Percentiles rank a stretch among this genome's conserved stretches.
Evolutionary conservation across 805 yeast genomes (phyloP).

Genomic region (Lachancea nothofagi): DNA sequence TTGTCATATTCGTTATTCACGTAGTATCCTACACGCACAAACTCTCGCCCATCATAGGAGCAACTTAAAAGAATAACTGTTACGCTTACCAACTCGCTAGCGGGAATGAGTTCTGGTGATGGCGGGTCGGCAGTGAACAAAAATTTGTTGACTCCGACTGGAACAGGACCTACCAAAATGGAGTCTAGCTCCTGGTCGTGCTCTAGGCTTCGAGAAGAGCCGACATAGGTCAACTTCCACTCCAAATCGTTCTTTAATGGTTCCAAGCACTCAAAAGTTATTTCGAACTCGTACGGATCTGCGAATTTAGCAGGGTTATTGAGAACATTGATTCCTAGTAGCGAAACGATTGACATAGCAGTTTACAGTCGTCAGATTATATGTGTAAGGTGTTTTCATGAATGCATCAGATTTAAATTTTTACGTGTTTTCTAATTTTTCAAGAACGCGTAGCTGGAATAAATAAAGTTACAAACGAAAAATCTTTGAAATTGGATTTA

Average conservation of each 20-base stretch:
- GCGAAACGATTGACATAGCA: constrained; percentile 84
- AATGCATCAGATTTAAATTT: not conserved
- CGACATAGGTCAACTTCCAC: constrained; percentile 96
- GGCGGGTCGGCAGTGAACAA: constrained; percentile 95
- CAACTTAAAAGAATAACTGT: constrained; percentile 92
- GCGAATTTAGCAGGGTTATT: constrained; percentile 93
- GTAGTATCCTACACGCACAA: constrained; percentile 95
- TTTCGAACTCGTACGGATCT: constrained; percentile 93
- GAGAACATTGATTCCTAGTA: constrained; percentile 83
- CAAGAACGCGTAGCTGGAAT: not conserved
- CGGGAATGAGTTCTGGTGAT: constrained; percentile 91
- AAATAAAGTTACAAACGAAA: too few relatives aligned
- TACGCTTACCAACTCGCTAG: constrained; percentile 88
- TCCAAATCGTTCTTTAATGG: constrained; percentile 80
- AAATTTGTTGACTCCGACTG: constrained; percentile 93
- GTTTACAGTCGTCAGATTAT: not conserved
- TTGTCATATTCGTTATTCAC: constrained; percentile 95
- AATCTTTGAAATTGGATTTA: too few relatives aligned
- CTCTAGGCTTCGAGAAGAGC: constrained; percentile 87
- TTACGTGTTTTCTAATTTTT: not conserved
- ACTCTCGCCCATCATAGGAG: constrained; percentile 87
- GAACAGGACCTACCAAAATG: constrained; percentile 96
- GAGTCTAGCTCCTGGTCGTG: constrained; percentile 97
- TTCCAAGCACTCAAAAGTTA: constrained; percentile 94
- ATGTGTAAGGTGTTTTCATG: too few relatives aligned